phyloP scores from a whole-genome alignment of 2,329 filamentous ascomycete genomes.

The Trichophyton benhamiae region DNA sequence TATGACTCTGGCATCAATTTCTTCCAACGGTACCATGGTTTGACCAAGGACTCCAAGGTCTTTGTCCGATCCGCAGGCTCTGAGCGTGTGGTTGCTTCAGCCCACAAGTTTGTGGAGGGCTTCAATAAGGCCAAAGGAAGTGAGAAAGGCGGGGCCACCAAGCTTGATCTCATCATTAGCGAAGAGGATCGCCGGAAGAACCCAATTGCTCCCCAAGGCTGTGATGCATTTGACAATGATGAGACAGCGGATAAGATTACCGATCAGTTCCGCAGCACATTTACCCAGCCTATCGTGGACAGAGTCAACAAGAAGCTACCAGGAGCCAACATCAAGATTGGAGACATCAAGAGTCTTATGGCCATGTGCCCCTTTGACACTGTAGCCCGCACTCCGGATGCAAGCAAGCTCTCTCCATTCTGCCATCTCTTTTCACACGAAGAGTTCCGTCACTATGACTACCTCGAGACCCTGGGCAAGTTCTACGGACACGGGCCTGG shows the following conservation, averaged over 20 bases:
- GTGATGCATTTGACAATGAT: constrained; percentile 56
- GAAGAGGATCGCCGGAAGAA: constrained; percentile 62
- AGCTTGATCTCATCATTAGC: constrained; percentile 52
- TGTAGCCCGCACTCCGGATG: constrained; percentile 46
- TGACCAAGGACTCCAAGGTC: constrained; percentile 48
- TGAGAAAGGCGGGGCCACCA: constrained; percentile 37
- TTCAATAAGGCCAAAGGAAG: constrained; percentile 48
- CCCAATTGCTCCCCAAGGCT: constrained; percentile 63
- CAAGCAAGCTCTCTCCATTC: constrained; percentile 51
- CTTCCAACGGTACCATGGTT: constrained; percentile 56
- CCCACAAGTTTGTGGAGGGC: constrained; percentile 61
- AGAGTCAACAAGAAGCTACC: constrained; percentile 58
- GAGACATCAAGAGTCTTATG: constrained; percentile 63
- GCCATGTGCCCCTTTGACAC: constrained; percentile 80
- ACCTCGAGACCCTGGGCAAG: constrained; percentile 67
- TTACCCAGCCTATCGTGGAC: constrained; percentile 53
- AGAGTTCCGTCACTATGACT: constrained; percentile 72
- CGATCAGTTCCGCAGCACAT: constrained; percentile 47
- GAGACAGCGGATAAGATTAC: constrained; percentile 14
- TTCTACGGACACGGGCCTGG: constrained; percentile 73
- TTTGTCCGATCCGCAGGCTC: constrained; percentile 63
- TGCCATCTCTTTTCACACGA: constrained; percentile 59
- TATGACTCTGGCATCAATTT: constrained; percentile 64
- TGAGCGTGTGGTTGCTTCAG: constrained; percentile 60
- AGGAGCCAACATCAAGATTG: constrained; percentile 51